Evolutionary conservation across 2,329 filamentous ascomycete species (phyloP).

Genomic region (Alternaria dauci): DNA sequence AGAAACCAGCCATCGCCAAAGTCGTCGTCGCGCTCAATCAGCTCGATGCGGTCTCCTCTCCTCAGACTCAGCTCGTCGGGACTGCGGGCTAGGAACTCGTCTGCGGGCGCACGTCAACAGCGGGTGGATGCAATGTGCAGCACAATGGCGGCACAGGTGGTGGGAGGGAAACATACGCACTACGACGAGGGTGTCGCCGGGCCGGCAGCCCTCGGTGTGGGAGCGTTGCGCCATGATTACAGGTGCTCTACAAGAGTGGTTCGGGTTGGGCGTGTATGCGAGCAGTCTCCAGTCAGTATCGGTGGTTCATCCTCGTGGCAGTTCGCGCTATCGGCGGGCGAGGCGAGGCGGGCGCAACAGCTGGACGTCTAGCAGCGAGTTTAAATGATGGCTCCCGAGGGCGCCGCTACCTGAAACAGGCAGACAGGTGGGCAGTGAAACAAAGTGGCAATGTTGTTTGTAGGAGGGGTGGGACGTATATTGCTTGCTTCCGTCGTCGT

Average conservation of each 20-base stretch:
- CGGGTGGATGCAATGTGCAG: neutral
- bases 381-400: slow-evolving; percentile 8
- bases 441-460: neutral
- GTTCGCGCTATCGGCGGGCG: slow-evolving; percentile 20
- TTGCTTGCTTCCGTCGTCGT: slow-evolving; percentile 6
- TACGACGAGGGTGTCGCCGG: slow-evolving; percentile 73
- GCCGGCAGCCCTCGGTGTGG: slow-evolving; percentile 61
- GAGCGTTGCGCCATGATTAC: slow-evolving; percentile 44
- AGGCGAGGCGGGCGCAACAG: slow-evolving; percentile 15
- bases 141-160: neutral
- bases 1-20: slow-evolving; percentile 90
- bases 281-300: slow-evolving; percentile 28
- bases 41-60: slow-evolving; percentile 83
- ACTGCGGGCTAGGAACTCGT: slow-evolving; percentile 91
- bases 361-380: neutral
- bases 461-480: neutral
- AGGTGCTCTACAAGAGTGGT: slow-evolving; percentile 10
- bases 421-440: slow-evolving; percentile 1
- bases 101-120: slow-evolving; percentile 56
- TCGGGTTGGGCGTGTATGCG: slow-evolving; percentile 9
- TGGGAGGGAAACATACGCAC: slow-evolving; percentile 67
- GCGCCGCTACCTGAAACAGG: slow-evolving; percentile 5
- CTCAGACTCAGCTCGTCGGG: slow-evolving; percentile 89
- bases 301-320: slow-evolving; percentile 21
- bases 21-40: slow-evolving; percentile 86